Evolutionary conservation across 805 yeast species (phyloP).

Genomic region (Lachancea nothofagi): DNA sequence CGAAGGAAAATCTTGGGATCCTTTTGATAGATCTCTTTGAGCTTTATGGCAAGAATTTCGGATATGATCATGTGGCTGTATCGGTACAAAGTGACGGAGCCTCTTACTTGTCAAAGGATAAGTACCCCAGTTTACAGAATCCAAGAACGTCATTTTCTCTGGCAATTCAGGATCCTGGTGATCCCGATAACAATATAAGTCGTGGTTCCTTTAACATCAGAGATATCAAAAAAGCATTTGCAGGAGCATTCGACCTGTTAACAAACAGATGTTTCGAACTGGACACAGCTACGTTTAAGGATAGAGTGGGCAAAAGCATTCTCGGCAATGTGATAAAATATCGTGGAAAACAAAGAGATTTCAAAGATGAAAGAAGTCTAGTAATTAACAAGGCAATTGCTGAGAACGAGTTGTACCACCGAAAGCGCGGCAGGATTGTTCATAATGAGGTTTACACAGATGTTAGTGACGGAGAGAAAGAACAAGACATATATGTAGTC

Average conservation of each 20-base stretch:
- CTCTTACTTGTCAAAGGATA: constrained; percentile 53
- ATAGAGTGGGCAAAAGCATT: constrained; percentile 64
- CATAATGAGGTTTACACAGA: constrained; percentile 27
- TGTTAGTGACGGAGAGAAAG: constrained; percentile 23
- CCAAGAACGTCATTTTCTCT: constrained; percentile 53
- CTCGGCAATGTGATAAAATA: constrained; percentile 75
- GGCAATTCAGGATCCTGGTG: constrained; percentile 87
- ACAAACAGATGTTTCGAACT: constrained; percentile 71
- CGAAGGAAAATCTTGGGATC: constrained; percentile 76
- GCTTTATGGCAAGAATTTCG: constrained; percentile 83
- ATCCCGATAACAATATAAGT: constrained; percentile 74
- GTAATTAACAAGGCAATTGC: constrained; percentile 55
- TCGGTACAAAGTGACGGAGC: constrained; percentile 54
- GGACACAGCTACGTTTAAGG: constrained; percentile 57
- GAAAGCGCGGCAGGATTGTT: constrained; percentile 24
- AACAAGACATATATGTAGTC: constrained; percentile 14
- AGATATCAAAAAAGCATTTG: constrained; percentile 77
- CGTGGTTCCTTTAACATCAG: constrained; percentile 78
- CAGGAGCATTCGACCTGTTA: constrained; percentile 78
- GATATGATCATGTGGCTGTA: constrained; percentile 72
- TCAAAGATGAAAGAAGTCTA: constrained; percentile 63
- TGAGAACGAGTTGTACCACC: constrained; percentile 31
- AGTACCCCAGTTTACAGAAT: constrained; percentile 46
- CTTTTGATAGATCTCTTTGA: constrained; percentile 87
- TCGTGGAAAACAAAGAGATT: constrained; percentile 69